phyloP scores from a whole-genome alignment of 805 yeast genomes.

The Lipomyces yamanashiensis region DNA sequence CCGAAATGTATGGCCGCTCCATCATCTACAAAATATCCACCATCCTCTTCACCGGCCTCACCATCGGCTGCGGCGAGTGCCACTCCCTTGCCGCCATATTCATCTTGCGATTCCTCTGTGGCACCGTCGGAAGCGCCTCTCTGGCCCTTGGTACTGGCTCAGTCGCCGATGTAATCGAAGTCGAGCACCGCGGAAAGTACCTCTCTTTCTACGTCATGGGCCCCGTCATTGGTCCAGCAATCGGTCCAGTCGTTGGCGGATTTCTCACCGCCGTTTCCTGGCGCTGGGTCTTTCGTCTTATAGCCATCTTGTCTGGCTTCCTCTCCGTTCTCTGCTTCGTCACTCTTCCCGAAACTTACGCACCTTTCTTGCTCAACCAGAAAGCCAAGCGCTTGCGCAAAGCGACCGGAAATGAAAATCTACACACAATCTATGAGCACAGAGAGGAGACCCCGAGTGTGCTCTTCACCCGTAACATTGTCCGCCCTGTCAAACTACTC shows the following conservation, averaged over 20 bases:
- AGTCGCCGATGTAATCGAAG: conserved; percentile 61
- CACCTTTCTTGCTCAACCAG: conserved; percentile 55
- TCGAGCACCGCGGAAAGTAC: conserved; percentile 56
- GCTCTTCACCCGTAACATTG: conserved; percentile 47
- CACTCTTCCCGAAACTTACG: conserved; percentile 61
- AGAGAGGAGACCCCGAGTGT: conserved; percentile 37
- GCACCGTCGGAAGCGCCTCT: conserved; percentile 68
- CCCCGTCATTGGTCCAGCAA: conserved; percentile 63
- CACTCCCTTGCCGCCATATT: conserved; percentile 60
- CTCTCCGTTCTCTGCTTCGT: conserved; percentile 52
- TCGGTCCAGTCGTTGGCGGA: conserved; percentile 56
- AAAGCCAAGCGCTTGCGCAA: conserved; percentile 56
- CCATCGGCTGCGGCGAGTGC: conserved; percentile 66
- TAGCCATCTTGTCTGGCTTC: conserved; percentile 59
- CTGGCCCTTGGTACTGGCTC: conserved; percentile 72
- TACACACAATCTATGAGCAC: conserved; percentile 63
- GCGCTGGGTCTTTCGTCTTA: conserved; percentile 68
- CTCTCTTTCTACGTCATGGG: conserved; percentile 63
- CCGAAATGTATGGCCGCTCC: conserved; percentile 68
- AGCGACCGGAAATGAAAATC: conserved; percentile 58
- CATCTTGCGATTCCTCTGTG: conserved; percentile 64
- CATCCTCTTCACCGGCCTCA: conserved; percentile 55
- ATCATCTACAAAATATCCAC: conserved; percentile 57
- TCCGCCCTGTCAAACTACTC: conserved; percentile 60
- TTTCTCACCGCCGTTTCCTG: conserved; percentile 59